phyloP scores from a whole-genome alignment of 805 yeast genomes.

The Candida maesae region DNA sequence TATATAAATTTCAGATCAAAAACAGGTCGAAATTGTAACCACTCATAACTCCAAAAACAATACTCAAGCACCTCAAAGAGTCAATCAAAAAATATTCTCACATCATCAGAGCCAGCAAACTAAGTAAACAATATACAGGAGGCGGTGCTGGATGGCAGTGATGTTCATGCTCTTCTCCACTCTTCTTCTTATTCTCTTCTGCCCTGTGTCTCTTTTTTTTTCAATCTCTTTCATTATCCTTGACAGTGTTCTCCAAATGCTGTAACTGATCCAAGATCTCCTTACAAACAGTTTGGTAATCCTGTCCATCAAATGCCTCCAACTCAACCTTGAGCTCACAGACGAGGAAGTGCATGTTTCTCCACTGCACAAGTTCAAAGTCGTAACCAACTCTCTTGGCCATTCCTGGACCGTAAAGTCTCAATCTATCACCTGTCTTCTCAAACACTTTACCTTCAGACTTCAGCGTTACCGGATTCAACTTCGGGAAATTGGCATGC shows the following conservation, averaged over 20 bases:
- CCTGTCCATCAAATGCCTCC: slow-evolving; percentile 40
- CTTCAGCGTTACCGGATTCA: slow-evolving; percentile 56
- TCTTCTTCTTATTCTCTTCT: too few species aligned
- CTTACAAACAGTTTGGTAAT: slow-evolving; percentile 41
- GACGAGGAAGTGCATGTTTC: slow-evolving; percentile 48
- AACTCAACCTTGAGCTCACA: slow-evolving; percentile 48
- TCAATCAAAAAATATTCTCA: too few species aligned
- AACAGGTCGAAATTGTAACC: too few species aligned
- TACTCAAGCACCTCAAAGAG: too few species aligned
- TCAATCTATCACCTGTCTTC: slow-evolving; percentile 43
- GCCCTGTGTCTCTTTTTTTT: too few species aligned
- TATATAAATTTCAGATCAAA: too few species aligned
- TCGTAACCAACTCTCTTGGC: slow-evolving; percentile 49
- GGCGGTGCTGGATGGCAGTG: too few species aligned
- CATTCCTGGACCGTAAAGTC: slow-evolving; percentile 59
- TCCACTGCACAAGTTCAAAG: slow-evolving; percentile 58
- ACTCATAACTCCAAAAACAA: too few species aligned
- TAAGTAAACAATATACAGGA: too few species aligned
- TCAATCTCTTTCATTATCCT: slow-evolving; percentile 34
- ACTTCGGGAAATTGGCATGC: slow-evolving; percentile 65
- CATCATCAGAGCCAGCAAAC: too few species aligned
- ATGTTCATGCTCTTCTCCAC: too few species aligned
- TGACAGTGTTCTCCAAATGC: slow-evolving; percentile 36
- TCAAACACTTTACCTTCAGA: slow-evolving; percentile 38
- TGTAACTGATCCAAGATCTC: slow-evolving; percentile 47